Evolutionary conservation across 1,284 basidiomycete species (phyloP).

Genomic region (Rhodotorula sp.): DNA sequence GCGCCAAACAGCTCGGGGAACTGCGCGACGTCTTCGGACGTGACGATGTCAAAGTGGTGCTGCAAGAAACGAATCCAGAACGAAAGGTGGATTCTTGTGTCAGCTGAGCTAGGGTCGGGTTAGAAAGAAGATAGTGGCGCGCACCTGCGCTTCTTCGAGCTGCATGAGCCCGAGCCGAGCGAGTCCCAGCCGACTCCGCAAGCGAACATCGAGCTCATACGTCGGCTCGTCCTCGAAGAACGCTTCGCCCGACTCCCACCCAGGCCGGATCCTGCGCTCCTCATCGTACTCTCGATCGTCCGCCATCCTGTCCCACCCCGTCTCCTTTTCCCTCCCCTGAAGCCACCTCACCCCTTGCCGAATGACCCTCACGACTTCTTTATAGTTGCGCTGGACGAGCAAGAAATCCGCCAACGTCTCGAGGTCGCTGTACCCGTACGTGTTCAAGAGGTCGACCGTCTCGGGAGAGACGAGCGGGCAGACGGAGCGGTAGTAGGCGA

Average conservation of each 20-base stretch:
- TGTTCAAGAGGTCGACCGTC: conserved; percentile 26
- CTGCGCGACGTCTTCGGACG: conserved; percentile 63
- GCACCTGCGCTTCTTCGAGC: conserved; percentile 73
- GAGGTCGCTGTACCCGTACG: conserved; percentile 52
- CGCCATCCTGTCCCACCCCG: conserved; percentile 74
- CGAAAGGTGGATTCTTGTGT: neutral
- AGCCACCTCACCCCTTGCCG: conserved; percentile 81
- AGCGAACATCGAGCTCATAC: conserved; percentile 71
- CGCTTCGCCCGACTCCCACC: conserved; percentile 47
- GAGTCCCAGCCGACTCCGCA: conserved; percentile 80
- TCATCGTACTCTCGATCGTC: conserved; percentile 87
- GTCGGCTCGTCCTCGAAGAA: conserved; percentile 50
- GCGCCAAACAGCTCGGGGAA: conserved; percentile 76
- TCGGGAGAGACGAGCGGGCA: conserved; percentile 43
- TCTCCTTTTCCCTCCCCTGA: conserved; percentile 71
- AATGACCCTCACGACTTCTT: conserved; percentile 68
- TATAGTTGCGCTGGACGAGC: conserved; percentile 67
- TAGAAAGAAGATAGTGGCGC: conserved; percentile 38
- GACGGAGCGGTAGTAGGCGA: conserved; percentile 51
- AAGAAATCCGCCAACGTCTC: conserved; percentile 79
- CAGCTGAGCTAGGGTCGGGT: neutral
- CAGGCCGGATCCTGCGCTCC: conserved; percentile 48
- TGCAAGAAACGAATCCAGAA: conserved; percentile 46
- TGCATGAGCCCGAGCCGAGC: conserved; percentile 79
- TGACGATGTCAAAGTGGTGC: conserved; percentile 72